These are phyloP conservation scores for Globisporangium ultimum DNA, from an alignment of 352 stramenopile genomes.

Conservation along the genomic window DNA sequence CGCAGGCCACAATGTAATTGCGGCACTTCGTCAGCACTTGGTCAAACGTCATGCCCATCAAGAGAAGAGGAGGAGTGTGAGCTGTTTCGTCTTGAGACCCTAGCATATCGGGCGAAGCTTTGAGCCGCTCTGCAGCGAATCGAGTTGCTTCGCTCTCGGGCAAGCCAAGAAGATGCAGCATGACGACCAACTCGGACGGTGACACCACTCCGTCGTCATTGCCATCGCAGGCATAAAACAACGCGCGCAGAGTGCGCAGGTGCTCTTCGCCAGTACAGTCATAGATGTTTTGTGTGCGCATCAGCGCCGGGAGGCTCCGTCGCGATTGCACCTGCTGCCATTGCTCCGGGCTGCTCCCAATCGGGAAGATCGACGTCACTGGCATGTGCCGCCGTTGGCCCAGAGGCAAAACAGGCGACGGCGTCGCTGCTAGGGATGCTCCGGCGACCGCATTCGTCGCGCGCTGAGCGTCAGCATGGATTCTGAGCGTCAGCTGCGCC, in stretches of 20 bases:
- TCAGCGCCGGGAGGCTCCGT: background rate
- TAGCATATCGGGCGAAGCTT: background rate
- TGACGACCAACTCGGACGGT: conserved; percentile 19
- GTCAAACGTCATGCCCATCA: conserved; percentile 20
- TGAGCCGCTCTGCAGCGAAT: conserved; percentile 2
- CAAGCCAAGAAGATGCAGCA: conserved; percentile 30
- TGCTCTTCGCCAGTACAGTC: conserved; percentile 24
- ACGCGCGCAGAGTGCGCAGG: conserved; percentile 17
- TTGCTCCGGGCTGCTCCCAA: background rate
- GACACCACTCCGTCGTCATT: conserved; percentile 35
- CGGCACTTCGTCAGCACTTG: conserved; percentile 20
- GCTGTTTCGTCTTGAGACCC: no score
- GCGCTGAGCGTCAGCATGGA: no score
- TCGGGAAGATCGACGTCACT: conserved; percentile 7
- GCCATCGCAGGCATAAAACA: conserved; percentile 32
- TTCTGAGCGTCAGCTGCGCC: no score
- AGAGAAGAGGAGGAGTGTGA: no score
- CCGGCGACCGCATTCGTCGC: no score
- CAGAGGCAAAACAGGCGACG: no score
- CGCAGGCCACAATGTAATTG: conserved; percentile 17
- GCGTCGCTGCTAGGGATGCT: no score
- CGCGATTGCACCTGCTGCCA: background rate
- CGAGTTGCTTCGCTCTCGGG: conserved; percentile 6
- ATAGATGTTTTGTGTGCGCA: conserved; percentile 9
- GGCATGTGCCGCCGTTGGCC: background rate